Evolutionary conservation across 2,329 filamentous ascomycete genomes (phyloP).

Genomic region (Eutypa lata): DNA sequence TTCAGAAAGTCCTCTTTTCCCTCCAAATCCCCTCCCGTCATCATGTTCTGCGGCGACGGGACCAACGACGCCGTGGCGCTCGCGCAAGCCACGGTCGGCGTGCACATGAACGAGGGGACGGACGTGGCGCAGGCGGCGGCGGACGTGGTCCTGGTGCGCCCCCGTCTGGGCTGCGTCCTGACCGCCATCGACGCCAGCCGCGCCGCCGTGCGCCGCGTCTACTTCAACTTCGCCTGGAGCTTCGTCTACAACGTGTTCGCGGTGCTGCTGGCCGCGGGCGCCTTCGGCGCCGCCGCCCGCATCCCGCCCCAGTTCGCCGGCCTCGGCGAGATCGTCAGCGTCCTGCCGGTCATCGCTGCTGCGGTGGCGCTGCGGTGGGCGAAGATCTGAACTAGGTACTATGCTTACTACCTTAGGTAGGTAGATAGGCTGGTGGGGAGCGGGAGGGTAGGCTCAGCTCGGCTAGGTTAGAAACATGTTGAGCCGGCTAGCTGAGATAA

Average conservation of each 20-base stretch:
- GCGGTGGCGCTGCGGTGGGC: slow-evolving; percentile 48
- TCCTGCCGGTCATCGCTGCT: slow-evolving; percentile 63
- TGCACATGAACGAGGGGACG: slow-evolving; percentile 61
- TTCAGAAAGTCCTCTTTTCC: not conserved
- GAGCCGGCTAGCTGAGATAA: too few relatives aligned
- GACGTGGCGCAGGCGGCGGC: slow-evolving; percentile 67
- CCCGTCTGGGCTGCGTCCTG: slow-evolving; percentile 53
- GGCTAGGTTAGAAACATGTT: too few relatives aligned
- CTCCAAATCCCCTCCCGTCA: too few relatives aligned
- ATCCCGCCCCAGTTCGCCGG: slow-evolving; percentile 49
- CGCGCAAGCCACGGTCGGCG: slow-evolving; percentile 66
- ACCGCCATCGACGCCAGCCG: slow-evolving; percentile 53
- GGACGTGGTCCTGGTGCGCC: slow-evolving; percentile 65
- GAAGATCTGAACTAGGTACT: slow-evolving; percentile 28
- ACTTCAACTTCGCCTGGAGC: slow-evolving; percentile 69
- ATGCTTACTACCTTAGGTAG: too few relatives aligned
- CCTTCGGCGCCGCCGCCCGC: slow-evolving; percentile 50
- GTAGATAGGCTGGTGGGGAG: too few relatives aligned
- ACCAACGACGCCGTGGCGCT: slow-evolving; percentile 76
- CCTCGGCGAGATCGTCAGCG: slow-evolving; percentile 70
- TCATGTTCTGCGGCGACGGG: slow-evolving; percentile 74
- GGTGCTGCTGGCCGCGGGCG: slow-evolving; percentile 63
- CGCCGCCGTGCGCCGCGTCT: slow-evolving; percentile 45
- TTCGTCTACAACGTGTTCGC: slow-evolving; percentile 69
- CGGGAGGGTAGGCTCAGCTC: too few relatives aligned